Conservation (phyloP, 202 grass and related monocot species). For the Musa balbisiana region DNA sequence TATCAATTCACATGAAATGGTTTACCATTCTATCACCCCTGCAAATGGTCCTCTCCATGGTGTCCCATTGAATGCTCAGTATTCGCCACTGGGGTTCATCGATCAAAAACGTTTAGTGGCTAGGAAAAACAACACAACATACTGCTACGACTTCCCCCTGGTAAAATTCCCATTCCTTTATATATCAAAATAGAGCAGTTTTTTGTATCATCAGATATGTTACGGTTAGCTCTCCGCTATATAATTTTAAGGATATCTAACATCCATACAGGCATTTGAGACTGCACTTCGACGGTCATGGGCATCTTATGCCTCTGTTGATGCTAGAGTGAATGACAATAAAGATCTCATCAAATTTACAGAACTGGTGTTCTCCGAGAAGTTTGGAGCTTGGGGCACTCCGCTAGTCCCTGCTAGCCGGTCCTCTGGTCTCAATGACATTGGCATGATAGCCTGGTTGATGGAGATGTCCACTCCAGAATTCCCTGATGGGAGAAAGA, state of each 20-base stretch:
- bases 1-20: constrained; percentile 46
- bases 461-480: constrained; percentile 93
- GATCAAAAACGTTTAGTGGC: constrained; percentile 70
- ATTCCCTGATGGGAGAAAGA: constrained; percentile 75
- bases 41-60: constrained; percentile 68
- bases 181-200: neutral
- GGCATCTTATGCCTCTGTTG: constrained; percentile 39
- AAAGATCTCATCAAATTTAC: constrained; percentile 52
- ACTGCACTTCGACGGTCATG: constrained; percentile 68
- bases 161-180: constrained; percentile 23
- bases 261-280: constrained; percentile 78
- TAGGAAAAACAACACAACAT: constrained; percentile 89
- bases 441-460: constrained; percentile 89
- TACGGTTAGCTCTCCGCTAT: neutral
- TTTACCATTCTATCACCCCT: constrained; percentile 60
- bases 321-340: constrained; percentile 38
- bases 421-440: constrained; percentile 60
- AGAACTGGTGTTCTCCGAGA: constrained; percentile 69
- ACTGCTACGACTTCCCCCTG: constrained; percentile 97
- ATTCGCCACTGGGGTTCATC: constrained; percentile 66
- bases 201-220: neutral
- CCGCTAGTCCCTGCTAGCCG: constrained; percentile 59
- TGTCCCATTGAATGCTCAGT: constrained; percentile 51
- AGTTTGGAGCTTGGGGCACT: constrained; percentile 68
- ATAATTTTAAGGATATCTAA: neutral